Percentiles rank a stretch among this genome's conserved stretches.
Evolutionary conservation across 495 filamentous ascomycete genomes (phyloP).

Genomic region (Talaromyces wortmannii): DNA sequence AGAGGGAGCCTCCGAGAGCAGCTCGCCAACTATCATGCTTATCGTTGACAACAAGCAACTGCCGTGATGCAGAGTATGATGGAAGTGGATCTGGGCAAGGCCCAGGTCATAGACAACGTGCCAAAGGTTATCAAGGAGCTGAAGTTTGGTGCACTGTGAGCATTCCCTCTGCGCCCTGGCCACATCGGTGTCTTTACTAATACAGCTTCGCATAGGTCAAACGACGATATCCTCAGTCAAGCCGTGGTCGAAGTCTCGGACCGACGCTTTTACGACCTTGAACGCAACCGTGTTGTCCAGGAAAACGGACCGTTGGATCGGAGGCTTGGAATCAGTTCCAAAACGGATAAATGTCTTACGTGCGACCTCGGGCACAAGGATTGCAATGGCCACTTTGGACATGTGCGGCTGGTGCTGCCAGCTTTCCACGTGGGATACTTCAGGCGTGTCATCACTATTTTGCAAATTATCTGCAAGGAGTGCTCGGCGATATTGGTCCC

Average conservation of each 20-base stretch:
- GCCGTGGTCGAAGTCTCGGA: constrained; percentile 88
- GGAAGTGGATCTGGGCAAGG: constrained; percentile 59
- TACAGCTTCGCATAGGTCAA: constrained; percentile 48
- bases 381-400: constrained; percentile 93
- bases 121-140: constrained; percentile 90
- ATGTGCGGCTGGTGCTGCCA: constrained; percentile 81
- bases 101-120: constrained; percentile 78
- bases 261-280: constrained; percentile 81
- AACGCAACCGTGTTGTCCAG: constrained; percentile 60
- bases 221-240: constrained; percentile 90
- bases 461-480: constrained; percentile 89
- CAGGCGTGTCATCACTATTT: constrained; percentile 77
- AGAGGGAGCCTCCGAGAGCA: background rate
- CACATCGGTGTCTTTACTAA: constrained; percentile 11
- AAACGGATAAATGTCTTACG: constrained; percentile 67
- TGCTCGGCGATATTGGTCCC: constrained; percentile 65
- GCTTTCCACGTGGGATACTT: constrained; percentile 95
- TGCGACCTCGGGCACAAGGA: constrained; percentile 68
- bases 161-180: constrained; percentile 6
- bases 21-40: constrained; percentile 2
- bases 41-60: constrained; percentile 9
- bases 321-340: constrained; percentile 82
- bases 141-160: constrained; percentile 87
- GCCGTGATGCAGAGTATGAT: constrained; percentile 41
- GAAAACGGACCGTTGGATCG: constrained; percentile 79